Evolutionary conservation across 441 rosid genomes (phyloP), one percentile per base, ranked within the genome.

Genomic region (Cnidoscolus chayamansa): DNA sequence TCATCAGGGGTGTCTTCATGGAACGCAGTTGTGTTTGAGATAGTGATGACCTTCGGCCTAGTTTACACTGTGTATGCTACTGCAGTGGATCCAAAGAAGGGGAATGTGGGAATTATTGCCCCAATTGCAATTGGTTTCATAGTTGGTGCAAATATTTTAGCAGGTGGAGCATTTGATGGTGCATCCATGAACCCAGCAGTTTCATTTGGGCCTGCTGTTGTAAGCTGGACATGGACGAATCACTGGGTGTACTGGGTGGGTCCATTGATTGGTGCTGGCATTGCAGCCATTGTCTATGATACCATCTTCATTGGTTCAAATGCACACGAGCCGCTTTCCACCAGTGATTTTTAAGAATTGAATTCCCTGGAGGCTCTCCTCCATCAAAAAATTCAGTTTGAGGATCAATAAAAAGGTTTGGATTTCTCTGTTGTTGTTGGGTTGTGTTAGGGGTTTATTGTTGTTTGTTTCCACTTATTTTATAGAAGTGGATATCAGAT

Each of bases 171-270:
- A 1, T 91, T 91, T 70, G 90, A 86, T 35, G 97, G 97, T 53
- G 97, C 94, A 25, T 91, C 97, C 11, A 90, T 90, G 95, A 90
- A 90, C 82, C 94, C 94, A 0, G 94, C 94, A 0, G 96, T 90
- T 12, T 88, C 96, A 5, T 89, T 90, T 7, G 97, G 97, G 40
- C 97, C 97, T 17, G 97, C 97, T 0, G 77, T 91, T 9, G 97
- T 91, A 20, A 88, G 93, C 89, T 89, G 97, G 97, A 75, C 79
- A 0, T 91, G 97, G 97, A 72, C 72, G 2, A 85, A 84, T 87
- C 97, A 91, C 76, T 90, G 97, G 97, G 85, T 91, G 40, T 91
- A 86, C 84, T 91, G 94, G 97, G 87, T 78, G 1, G 97, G 97
- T 0, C 97, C 97, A 13, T 80, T 90, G 17, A 74, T 87, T 19